Evolutionary conservation across 2,329 filamentous ascomycete genomes (phyloP), one percentile per base, ranked within the genome.

Genomic region (Stagonosporopsis rhizophila): DNA sequence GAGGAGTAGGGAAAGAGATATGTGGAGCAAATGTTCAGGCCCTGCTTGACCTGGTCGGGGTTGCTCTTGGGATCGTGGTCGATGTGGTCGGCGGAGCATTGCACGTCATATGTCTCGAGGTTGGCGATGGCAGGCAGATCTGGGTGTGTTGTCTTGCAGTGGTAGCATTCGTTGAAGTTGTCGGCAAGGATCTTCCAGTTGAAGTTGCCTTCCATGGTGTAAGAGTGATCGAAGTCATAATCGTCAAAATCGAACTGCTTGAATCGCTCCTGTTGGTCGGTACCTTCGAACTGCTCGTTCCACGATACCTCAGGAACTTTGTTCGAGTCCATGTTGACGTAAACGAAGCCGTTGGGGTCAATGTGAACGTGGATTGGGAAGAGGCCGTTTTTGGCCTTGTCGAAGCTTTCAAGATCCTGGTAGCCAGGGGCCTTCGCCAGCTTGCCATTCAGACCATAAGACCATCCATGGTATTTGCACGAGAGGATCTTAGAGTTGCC

Each of bases 161-260:
- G 85, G 64, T 88, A 88, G 68, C 85, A 88, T 68, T 86, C 85
- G 68, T 88, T 88, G 77, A 86, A 88, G 75, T 88, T 87, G 67
- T 88, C 85, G 14, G 70, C 65, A 12, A 72, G 59, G 27, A 71
- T 71, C 58, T 74, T 74, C 71, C 71, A 74, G 56, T 73, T 73
- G 57, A 66, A 72, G 30, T 68, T 59, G 9, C 66, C 68, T n/a
- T 71, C 70, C 53, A 73, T 63, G 38, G 67, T 67, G 59, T 65
- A 74, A 19, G 65, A 70, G 57, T 74, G 71, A 55, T 73, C 69
- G 60, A 85, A 87, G 15, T 73, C 66, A 67, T 85, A 88, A 44
- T 72, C 68, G 14, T 67, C 64, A 37, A 73, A 73, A 58, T 74
- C 56, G 52, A 71, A 72, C 38, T 68, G 62, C 37, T 74, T 66